Conservation (phyloP, 805 yeast species). For the Yarrowia sp. region DNA sequence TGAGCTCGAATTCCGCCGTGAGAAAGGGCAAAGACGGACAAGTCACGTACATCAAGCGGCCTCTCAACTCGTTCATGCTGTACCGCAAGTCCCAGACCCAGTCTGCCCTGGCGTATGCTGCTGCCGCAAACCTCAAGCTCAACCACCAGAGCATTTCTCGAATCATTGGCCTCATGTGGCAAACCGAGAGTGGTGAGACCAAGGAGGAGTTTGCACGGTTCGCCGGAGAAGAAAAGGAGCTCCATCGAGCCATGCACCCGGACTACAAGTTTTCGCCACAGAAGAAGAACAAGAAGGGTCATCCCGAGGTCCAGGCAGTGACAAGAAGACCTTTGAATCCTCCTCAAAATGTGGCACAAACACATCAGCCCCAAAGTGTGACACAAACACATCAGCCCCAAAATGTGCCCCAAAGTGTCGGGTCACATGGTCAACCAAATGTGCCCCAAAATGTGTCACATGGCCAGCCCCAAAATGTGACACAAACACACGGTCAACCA, state of each 20-base stretch:
- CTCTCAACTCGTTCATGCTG: conserved; percentile 58
- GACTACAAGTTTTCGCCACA: conserved; percentile 56
- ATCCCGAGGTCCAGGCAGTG: conserved; percentile 23
- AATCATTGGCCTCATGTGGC: conserved; percentile 57
- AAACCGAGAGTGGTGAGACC: conserved; percentile 52
- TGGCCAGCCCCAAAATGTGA: too few relatives aligned
- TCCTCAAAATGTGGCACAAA: neutral
- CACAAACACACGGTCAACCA: too few relatives aligned
- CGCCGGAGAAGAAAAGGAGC: conserved; percentile 53
- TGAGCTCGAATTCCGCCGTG: conserved; percentile 29
- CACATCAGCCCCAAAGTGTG: too few relatives aligned
- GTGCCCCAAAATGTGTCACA: too few relatives aligned
- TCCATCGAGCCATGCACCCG: conserved; percentile 55
- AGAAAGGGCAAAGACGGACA: conserved; percentile 38
- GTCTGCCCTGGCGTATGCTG: conserved; percentile 50
- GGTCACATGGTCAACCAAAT: too few relatives aligned
- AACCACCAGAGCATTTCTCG: conserved; percentile 55
- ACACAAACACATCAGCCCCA: too few relatives aligned
- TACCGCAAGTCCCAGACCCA: conserved; percentile 56
- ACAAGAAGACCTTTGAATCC: conserved; percentile 7
- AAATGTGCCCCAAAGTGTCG: neutral
- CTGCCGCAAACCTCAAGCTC: conserved; percentile 48
- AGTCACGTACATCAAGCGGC: conserved; percentile 53
- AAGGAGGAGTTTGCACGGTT: conserved; percentile 53
- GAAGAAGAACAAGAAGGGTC: conserved; percentile 45